Percentiles rank a stretch among this genome's conserved stretches.
phyloP scores from a whole-genome alignment of 139 green algal genomes.

The Volvox reticuliferus region DNA sequence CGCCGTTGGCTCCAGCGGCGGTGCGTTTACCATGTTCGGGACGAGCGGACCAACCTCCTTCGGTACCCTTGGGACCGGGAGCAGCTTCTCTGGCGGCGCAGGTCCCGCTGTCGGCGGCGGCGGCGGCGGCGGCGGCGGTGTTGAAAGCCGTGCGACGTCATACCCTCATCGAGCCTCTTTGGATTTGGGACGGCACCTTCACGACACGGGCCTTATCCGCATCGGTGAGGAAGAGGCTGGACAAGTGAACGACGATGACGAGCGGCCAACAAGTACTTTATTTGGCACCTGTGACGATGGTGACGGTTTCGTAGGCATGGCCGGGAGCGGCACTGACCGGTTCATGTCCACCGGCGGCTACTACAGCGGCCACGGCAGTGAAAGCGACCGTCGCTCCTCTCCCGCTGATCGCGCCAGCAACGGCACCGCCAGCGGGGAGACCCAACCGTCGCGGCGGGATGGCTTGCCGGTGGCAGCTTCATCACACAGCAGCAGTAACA shows the following conservation, averaged over 20 bases:
- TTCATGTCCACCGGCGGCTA: background rate
- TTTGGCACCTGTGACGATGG: background rate
- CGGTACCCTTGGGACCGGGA: background rate
- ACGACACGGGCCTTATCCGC: conserved; percentile 39
- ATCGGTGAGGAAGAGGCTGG: conserved; percentile 30
- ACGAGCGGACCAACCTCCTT: background rate
- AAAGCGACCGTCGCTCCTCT: background rate
- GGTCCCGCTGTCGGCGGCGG: background rate
- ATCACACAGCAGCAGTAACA: background rate
- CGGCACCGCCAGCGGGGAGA: background rate
- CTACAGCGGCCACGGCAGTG: background rate
- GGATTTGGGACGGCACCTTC: conserved; percentile 24
- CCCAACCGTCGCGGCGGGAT: background rate
- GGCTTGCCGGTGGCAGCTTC: background rate
- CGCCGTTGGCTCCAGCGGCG: background rate
- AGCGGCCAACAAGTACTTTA: background rate
- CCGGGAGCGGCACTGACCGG: background rate
- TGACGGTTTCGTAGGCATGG: too few relatives aligned
- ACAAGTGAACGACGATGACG: background rate
- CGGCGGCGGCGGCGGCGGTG: background rate
- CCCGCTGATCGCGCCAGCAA: background rate
- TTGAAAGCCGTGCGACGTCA: background rate
- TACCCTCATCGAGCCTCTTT: background rate
- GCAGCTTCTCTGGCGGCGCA: background rate
- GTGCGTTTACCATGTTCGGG: background rate